Conservation (phyloP, 495 filamentous ascomycete species). For the Bacidia rubella region DNA sequence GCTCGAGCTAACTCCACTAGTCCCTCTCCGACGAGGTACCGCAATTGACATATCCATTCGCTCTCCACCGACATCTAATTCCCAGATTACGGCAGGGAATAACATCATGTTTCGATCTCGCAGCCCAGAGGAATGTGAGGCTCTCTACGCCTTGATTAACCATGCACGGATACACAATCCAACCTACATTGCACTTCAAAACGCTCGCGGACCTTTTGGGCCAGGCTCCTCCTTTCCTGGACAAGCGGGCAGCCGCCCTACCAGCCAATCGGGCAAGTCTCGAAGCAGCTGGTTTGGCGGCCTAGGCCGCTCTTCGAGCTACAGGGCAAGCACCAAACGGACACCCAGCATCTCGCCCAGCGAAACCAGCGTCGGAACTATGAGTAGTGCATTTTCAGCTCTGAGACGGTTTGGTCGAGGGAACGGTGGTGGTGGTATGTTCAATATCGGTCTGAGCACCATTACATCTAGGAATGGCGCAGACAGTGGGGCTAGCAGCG, state of each 20-base stretch:
- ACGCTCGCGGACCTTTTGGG: conserved; percentile 34
- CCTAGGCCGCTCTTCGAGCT: conserved; percentile 30
- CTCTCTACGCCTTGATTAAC: conserved; percentile 72
- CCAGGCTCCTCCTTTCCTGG: conserved; percentile 24
- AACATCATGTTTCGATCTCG: conserved; percentile 84
- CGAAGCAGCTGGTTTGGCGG: conserved; percentile 19
- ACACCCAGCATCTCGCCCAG: conserved; percentile 36
- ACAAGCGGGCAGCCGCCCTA: conserved; percentile 27
- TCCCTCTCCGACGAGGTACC: conserved; percentile 75
- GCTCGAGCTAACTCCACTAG: conserved; percentile 75
- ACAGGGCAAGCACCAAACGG: conserved; percentile 42
- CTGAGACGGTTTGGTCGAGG: conserved; percentile 52
- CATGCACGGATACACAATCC: conserved; percentile 73
- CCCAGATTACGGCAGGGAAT: conserved; percentile 53
- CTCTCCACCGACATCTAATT: conserved; percentile 59
- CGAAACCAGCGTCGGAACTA: conserved; percentile 44
- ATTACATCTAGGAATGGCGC: conserved; percentile 39
- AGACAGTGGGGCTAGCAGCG: conserved; percentile 38
- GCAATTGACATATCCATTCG: conserved; percentile 88
- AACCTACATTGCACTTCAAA: conserved; percentile 73
- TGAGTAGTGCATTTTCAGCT: conserved; percentile 56
- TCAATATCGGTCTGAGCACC: conserved; percentile 62
- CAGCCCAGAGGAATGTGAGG: conserved; percentile 60
- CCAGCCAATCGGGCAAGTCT: conserved; percentile 13
- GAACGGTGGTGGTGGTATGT: conserved; percentile 45